Conservation (phyloP, 2,329 filamentous ascomycete species). For the Raffaelea arxii region DNA sequence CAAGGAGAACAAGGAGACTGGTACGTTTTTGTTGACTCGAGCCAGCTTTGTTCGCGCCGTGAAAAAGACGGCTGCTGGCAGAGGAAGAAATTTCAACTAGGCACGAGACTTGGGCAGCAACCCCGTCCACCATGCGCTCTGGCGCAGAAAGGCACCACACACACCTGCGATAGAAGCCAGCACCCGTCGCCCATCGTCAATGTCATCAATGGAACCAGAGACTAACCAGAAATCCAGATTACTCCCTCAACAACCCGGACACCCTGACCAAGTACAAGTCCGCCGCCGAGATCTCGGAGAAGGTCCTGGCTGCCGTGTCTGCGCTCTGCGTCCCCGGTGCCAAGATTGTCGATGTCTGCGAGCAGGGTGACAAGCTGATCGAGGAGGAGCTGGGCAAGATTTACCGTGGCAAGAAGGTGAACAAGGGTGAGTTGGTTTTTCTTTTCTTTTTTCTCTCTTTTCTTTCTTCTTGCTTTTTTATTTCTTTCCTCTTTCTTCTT, state of each 20-base stretch:
- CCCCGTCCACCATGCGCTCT: no score
- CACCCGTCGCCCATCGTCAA: background rate
- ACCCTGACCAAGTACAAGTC: slow-evolving; percentile 99
- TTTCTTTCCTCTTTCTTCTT: background rate
- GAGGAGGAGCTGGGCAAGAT: slow-evolving; percentile 92
- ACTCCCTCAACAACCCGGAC: slow-evolving; percentile 82
- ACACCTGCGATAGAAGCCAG: no score
- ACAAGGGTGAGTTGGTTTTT: slow-evolving; percentile 58
- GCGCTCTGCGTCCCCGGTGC: slow-evolving; percentile 68
- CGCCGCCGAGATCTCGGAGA: slow-evolving; percentile 88
- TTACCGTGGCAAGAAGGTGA: slow-evolving; percentile 95
- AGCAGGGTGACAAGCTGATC: slow-evolving; percentile 89
- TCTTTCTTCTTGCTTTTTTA: background rate
- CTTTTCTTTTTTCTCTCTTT: background rate
- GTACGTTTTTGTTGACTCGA: slow-evolving; percentile 22
- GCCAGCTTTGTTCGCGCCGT: background rate
- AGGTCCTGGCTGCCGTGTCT: slow-evolving; percentile 79
- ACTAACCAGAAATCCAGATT: slow-evolving; percentile 44
- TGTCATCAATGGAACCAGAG: background rate
- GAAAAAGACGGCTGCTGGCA: background rate
- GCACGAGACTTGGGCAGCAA: no score
- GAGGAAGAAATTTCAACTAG: no score
- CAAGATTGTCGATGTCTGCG: slow-evolving; percentile 90
- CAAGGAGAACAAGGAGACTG: slow-evolving; percentile 35
- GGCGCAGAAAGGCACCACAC: no score